Conservation (phyloP, 768 basidiomycete genomes). For the Tulasnella sp. region DNA sequence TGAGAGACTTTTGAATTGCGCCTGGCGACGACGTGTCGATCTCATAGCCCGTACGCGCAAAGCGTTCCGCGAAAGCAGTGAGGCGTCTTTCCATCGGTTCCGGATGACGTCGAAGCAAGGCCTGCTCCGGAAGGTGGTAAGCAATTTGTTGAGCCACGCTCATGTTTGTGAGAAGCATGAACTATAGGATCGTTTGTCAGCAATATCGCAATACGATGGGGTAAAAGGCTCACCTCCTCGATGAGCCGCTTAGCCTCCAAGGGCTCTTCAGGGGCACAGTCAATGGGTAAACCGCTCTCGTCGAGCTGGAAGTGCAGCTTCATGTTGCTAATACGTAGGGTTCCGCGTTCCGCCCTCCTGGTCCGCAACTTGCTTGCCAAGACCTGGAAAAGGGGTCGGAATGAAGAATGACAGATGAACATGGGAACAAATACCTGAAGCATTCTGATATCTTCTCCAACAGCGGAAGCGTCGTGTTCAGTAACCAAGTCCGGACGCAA, state of each 20-base stretch:
- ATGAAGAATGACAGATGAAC: neutral
- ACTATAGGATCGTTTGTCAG: slow-evolving; percentile 34
- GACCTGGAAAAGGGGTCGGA: slow-evolving; percentile 22
- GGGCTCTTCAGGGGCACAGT: slow-evolving; percentile 54
- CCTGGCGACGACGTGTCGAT: slow-evolving; percentile 72
- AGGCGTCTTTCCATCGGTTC: slow-evolving; percentile 83
- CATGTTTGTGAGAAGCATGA: slow-evolving; percentile 88
- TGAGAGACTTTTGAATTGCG: slow-evolving; percentile 72
- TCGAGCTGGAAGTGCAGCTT: slow-evolving; percentile 70
- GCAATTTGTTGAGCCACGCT: slow-evolving; percentile 88
- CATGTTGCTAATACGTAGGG: slow-evolving; percentile 55
- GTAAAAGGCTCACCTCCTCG: slow-evolving; percentile 60
- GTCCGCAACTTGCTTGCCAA: slow-evolving; percentile 60
- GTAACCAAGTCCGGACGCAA: slow-evolving; percentile 37
- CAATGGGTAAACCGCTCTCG: slow-evolving; percentile 62
- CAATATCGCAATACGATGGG: slow-evolving; percentile 4
- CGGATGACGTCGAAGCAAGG: slow-evolving; percentile 91
- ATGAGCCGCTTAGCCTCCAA: slow-evolving; percentile 69
- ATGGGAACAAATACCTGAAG: slow-evolving; percentile 34
- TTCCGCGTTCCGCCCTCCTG: slow-evolving; percentile 68
- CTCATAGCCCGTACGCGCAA: slow-evolving; percentile 66
- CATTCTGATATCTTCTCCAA: slow-evolving; percentile 64
- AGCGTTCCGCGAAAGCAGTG: slow-evolving; percentile 65
- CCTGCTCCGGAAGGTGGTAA: slow-evolving; percentile 88
- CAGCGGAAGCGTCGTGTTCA: slow-evolving; percentile 45